Base-by-base conservation (phyloP, 352 stramenopile species). In the Globisporangium canariense region DNA sequence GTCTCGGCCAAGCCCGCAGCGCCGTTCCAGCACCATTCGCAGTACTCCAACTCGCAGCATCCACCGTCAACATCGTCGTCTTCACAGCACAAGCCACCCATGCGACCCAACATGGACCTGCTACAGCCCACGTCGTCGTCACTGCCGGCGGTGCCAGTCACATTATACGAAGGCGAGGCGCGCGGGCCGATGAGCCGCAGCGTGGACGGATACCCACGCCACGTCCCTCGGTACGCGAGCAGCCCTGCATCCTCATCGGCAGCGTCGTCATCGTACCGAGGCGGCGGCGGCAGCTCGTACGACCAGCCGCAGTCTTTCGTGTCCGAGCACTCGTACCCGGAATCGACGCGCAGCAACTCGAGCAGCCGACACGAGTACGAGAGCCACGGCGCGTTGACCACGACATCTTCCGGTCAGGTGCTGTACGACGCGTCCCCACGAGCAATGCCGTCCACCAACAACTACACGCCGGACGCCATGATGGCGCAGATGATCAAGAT, bases 401-500 rank as follows among this genome's bases (percentile, higher is more conserved):
- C 46, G 3, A 28, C 43, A 3, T 30, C 41, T 8, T 18, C 45
- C 18, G 34, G 43, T 30, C 32, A 59, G 18, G 36, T 57, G 49
- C 16, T 28, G 16, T 54, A 52, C 45, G 30, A 30, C 32, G 43
- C 62, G 36, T 47, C 62, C 34, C 62, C 61, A 16, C 43, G 40
- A 28, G 32, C 38, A 16, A 32, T 20, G 43, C 16, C 22, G 4
- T 14, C 5, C 50, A 28, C n/a, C 46, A 54, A 56, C 45, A 52
- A 55, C 45, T 58, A 73, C 25, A 76, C 68, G n/a, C 67, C 69
- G 2, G 79, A 90, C 32, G 78, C 74, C 56, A 74, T 89, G 64
- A 89, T 90, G 76, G 60, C 72, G 38, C 81, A 86, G 59, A 89
- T 90, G 69, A 79, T 89, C 66, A 75, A 84, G 64, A 88, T 90